Evolutionary conservation across 2,329 filamentous ascomycete species (phyloP).

Genomic region (Diaporthe nobilis): DNA sequence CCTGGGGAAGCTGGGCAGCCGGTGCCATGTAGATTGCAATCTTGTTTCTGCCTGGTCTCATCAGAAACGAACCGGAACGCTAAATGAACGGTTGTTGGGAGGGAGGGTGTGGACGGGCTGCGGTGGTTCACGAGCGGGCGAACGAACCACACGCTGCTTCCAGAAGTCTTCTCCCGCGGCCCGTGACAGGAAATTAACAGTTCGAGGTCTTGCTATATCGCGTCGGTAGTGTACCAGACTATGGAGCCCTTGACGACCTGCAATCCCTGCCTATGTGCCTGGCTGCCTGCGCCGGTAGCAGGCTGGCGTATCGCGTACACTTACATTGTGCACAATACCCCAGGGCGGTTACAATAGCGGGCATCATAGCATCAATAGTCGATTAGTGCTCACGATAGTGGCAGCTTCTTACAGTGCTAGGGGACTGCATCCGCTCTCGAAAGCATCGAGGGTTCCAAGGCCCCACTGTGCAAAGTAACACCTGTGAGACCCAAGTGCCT

Average conservation of each 20-base stretch:
- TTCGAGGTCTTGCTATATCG: conserved; percentile 8
- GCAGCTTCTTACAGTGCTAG: background rate
- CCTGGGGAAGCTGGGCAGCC: conserved; percentile 22
- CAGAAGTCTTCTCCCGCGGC: conserved; percentile 31
- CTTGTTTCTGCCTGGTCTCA: conserved; percentile 30
- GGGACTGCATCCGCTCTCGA: background rate
- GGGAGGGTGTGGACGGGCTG: background rate
- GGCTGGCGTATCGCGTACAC: background rate
- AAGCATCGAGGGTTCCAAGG: background rate
- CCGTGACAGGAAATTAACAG: conserved; percentile 22
- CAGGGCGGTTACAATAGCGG: background rate
- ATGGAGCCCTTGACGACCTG: background rate
- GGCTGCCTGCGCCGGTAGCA: background rate
- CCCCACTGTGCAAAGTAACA: background rate
- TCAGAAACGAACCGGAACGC: conserved; percentile 33
- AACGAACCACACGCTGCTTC: conserved; percentile 20
- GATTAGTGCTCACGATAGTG: background rate
- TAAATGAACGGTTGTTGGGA: background rate
- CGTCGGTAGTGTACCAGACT: conserved; percentile 16
- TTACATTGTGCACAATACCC: background rate
- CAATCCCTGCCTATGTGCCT: background rate
- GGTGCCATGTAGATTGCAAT: conserved; percentile 35
- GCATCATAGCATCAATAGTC: background rate
- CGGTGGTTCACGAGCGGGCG: background rate
- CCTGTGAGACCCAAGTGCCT: background rate